These are phyloP conservation scores for Trifolium repens DNA, from an alignment of 306 rosid genomes.

Conservation along the genomic window DNA sequence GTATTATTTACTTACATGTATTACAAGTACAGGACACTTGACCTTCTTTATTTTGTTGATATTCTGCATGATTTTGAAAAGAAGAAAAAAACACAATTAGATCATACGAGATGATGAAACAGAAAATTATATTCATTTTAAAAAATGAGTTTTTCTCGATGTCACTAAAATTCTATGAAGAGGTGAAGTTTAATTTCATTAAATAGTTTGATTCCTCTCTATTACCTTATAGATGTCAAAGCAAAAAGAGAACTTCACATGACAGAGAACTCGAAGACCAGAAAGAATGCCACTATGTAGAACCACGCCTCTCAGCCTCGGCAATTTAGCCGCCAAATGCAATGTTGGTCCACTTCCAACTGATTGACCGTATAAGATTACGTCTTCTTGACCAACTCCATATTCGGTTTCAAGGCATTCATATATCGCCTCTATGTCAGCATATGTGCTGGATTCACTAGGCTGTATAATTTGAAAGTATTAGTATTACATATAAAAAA, in stretches of 20 bases:
- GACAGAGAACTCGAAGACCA: slow-evolving; percentile 93
- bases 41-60: slow-evolving; percentile 91
- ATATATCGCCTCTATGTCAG: slow-evolving; percentile 96
- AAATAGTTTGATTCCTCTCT: slow-evolving; percentile 1
- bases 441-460: slow-evolving; percentile 90
- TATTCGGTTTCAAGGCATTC: slow-evolving; percentile 90
- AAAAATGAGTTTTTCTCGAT: neutral
- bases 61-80: slow-evolving; percentile 64
- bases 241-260: slow-evolving; percentile 84
- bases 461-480: slow-evolving; percentile 65
- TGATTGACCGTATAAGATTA: slow-evolving; percentile 94
- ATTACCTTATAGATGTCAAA: slow-evolving; percentile 92
- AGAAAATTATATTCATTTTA: slow-evolving; percentile 10
- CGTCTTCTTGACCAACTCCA: slow-evolving; percentile 95
- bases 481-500: slow-evolving; percentile 4
- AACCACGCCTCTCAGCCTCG: slow-evolving; percentile 92
- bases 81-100: neutral
- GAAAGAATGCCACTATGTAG: slow-evolving; percentile 96
- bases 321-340: slow-evolving; percentile 94
- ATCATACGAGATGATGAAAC: slow-evolving; percentile 34
- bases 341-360: slow-evolving; percentile 98
- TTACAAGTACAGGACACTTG: slow-evolving; percentile 96
- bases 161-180: neutral
- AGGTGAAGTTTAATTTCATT: neutral
- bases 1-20: slow-evolving; percentile 78